Conservation (phyloP, 306 rosid species). For the Castanea crenata region DNA sequence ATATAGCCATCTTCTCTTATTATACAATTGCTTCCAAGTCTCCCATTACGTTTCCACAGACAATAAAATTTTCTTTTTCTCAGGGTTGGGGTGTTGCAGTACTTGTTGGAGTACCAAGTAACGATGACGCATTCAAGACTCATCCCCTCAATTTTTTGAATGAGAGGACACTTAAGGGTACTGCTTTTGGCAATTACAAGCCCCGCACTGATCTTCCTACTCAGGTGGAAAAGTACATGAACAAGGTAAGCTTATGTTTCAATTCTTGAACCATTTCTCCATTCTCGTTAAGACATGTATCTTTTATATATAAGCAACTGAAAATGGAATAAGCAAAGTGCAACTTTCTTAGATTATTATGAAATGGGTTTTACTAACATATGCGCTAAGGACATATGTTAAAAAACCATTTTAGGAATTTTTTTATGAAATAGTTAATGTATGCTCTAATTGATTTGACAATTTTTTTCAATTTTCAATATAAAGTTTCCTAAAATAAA, state of each 20-base stretch:
- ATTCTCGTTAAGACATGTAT: too few species aligned
- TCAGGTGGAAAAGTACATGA: slow-evolving; percentile 79
- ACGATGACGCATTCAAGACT: slow-evolving; percentile 78
- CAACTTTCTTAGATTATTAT: too few species aligned
- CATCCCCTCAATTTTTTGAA: slow-evolving; percentile 67
- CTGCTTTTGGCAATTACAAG: slow-evolving; percentile 91
- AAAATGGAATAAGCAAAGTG: too few species aligned
- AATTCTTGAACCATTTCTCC: too few species aligned
- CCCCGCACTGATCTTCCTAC: slow-evolving; percentile 77
- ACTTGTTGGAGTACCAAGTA: slow-evolving; percentile 81
- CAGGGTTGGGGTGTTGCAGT: slow-evolving; percentile 99
- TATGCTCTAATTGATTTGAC: too few species aligned
- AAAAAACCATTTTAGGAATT: too few species aligned
- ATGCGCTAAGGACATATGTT: too few species aligned
- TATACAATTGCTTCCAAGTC: not conserved
- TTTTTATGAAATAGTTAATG: too few species aligned
- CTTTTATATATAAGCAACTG: too few species aligned
- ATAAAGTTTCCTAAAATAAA: too few species aligned
- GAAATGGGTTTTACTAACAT: too few species aligned
- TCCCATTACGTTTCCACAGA: not conserved
- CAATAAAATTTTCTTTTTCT: not conserved
- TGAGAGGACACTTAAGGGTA: slow-evolving; percentile 89
- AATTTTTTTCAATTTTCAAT: accelerated
- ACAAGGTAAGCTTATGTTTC: slow-evolving; percentile 24
- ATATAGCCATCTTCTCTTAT: not conserved